Base-by-base conservation (phyloP, 306 rosid genomes). In the Abrus precatorius region DNA sequence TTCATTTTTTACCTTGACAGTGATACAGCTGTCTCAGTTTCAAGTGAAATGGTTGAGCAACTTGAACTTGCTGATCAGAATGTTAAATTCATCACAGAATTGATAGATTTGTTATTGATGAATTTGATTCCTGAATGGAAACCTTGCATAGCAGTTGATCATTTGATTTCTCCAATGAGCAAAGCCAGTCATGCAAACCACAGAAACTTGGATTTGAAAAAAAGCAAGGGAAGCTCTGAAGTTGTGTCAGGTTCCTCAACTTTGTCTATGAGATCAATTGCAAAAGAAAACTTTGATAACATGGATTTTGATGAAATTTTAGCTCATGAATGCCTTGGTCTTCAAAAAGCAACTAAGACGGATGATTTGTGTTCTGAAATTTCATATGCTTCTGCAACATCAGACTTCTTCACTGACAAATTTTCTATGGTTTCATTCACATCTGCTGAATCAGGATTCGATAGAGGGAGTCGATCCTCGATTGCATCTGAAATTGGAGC, bases 1-100 rank as follows among this genome's bases (percentile, higher is more conserved):
- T 88, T 88, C 68, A 53, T 74, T 9, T 88, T 88, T 76, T 88
- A 77, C 68, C 82, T 83, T 32, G 79, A 69, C 14, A 83, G 80
- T 56, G 89, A 86, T 52, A 86, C 86, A 12, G 86, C 89, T 50
- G 74, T 75, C 67, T 86, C 85, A 8, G 84, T 86, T 73, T 86
- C 87, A 59, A 84, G 77, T 56, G 90, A 86, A 77, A 86, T 86
- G 87, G 82, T 86, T 53, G 87, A 86, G 75, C 90, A 86, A 68
- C 84, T 77, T 27, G 81, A 86, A 77, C 85, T 84, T 80, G 48
- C 62, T 4, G 75, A 80, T 59, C 87, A 86, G 10, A 80, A 84
- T 76, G 82, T 88, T 28, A 62, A 59, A 33, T 82, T 86, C 40
- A 88, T 86, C 54, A 86, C 88, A 0, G 89, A 86, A 77, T 73